Base-by-base conservation (phyloP, 2,329 filamentous ascomycete genomes). In the Colletotrichum musae region DNA sequence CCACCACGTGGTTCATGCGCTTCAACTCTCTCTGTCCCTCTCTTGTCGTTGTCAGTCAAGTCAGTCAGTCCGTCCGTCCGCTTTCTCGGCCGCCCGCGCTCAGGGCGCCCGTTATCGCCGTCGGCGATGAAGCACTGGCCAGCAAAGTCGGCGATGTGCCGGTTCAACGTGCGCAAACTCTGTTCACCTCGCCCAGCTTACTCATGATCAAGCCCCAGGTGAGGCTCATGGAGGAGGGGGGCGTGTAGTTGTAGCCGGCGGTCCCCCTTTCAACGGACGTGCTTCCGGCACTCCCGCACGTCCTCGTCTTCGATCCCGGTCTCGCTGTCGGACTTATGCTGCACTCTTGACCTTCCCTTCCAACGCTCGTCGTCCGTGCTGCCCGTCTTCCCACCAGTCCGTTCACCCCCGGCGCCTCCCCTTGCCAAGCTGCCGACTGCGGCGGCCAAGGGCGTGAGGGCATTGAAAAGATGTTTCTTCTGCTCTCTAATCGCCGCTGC, bases 1-100 rank as follows among this genome's bases (percentile, higher is more conserved):
- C 36, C 62, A 57, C 62, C 41, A n/a, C 26, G 36, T 57, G 62
- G 66, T 41, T 66, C 16, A 60, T 66, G 62, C 56, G 36, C 39
- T 47, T 47, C 16, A 18, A 36, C 32, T 32, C 48, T 18, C 9
- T 18, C 60, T 21, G 6, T 28, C 36, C 54, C 13, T 26, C 16
- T n/a, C 18, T 36, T 43, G 48, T 51, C 21, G 21, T 24, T 24
- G 21, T 24, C 21, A 24, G 21, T 24, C 21, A 24, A 24, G 21
- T 24, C 21, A 24, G 3, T 24, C 21, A 24, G 21, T 24, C 47
- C 18, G n/a, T 50, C 18, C 47, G 45, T 6, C 21, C 47, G 18
- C 21, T 24, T 24, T 24, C 21, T 24, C 21, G 21, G 21, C 21
- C 21, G 21, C 21, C 21, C 21, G 21, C 21, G 21, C 21, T 24